Evolutionary conservation across 2,329 filamentous ascomycete species (phyloP).

Genomic region (Neofusicoccum umdonicola): DNA sequence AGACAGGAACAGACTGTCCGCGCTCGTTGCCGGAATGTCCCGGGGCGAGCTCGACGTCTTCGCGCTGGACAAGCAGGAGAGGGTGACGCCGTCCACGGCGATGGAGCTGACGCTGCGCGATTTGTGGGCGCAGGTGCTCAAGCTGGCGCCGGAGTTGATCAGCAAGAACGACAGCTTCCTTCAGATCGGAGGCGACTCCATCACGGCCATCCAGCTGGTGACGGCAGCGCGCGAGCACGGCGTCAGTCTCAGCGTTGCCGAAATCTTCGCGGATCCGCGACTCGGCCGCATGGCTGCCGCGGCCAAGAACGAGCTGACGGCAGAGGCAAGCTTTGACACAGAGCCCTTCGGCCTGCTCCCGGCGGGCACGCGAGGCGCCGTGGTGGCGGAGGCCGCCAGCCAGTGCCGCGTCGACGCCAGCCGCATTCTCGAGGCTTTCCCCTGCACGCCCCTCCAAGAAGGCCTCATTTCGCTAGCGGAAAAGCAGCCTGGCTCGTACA

Average conservation of each 20-base stretch:
- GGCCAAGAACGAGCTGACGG: neutral
- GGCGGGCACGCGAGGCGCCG: neutral
- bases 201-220: constrained; percentile 24
- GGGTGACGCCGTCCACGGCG: constrained; percentile 15
- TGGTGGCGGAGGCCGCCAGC: neutral
- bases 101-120: constrained; percentile 19
- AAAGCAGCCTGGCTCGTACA: constrained; percentile 37
- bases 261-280: constrained; percentile 23
- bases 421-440: constrained; percentile 4
- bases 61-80: neutral
- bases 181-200: constrained; percentile 23
- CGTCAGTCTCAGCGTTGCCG: constrained; percentile 20
- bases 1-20: constrained; percentile 27
- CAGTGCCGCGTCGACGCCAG: neutral
- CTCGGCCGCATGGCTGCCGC: constrained; percentile 19
- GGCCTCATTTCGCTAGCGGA: constrained; percentile 31
- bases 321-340: neutral
- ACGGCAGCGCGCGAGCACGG: constrained; percentile 16
- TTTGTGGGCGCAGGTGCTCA: constrained; percentile 23
- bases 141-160: constrained; percentile 17
- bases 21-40: neutral
- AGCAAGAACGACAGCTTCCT: constrained; percentile 23
- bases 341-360: neutral
- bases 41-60: neutral
- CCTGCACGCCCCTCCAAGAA: constrained; percentile 15